Evolutionary conservation across 2,329 filamentous ascomycete genomes (phyloP).

Genomic region (Fusarium kyushuense): DNA sequence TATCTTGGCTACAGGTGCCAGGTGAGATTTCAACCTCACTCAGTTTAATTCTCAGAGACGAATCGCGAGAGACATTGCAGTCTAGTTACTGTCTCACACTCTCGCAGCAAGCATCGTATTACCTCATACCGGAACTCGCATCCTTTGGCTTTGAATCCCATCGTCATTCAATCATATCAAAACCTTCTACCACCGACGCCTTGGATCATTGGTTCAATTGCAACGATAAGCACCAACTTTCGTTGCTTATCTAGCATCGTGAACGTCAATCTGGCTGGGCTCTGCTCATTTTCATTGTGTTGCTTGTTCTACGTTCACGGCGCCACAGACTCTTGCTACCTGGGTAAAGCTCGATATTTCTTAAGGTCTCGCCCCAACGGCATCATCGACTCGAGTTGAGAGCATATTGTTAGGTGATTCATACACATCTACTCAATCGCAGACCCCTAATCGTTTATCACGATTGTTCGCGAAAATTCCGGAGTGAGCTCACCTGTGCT

Average conservation of each 20-base stretch:
- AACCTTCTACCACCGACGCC: slow-evolving; percentile 11
- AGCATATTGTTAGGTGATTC: slow-evolving; percentile 8
- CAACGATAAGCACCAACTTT: slow-evolving; percentile 10
- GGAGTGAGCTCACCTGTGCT: slow-evolving; percentile 25
- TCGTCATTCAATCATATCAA: slow-evolving; percentile 6
- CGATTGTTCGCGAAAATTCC: slow-evolving; percentile 33
- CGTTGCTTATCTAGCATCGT: slow-evolving; percentile 13
- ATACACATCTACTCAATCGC: not conserved
- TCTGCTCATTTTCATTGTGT: slow-evolving; percentile 18
- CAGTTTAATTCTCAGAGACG: not conserved
- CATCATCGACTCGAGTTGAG: slow-evolving; percentile 8
- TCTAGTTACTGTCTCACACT: slow-evolving; percentile 43
- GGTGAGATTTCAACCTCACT: slow-evolving; percentile 14
- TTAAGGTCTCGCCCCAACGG: slow-evolving; percentile 1
- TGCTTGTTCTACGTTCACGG: slow-evolving; percentile 13
- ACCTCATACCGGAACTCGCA: slow-evolving; percentile 10
- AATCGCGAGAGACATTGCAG: slow-evolving; percentile 36
- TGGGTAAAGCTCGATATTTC: not conserved
- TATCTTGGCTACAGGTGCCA: slow-evolving; percentile 15
- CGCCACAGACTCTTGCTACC: slow-evolving; percentile 11
- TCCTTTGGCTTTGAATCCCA: slow-evolving; percentile 16
- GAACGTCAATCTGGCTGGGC: slow-evolving; percentile 8
- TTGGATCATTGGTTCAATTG: slow-evolving; percentile 16
- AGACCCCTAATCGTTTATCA: slow-evolving; percentile 17
- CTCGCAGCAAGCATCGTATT: slow-evolving; percentile 30